Base-by-base conservation (phyloP, 2,329 filamentous ascomycete genomes). In the Aspergillus sclerotialis region DNA sequence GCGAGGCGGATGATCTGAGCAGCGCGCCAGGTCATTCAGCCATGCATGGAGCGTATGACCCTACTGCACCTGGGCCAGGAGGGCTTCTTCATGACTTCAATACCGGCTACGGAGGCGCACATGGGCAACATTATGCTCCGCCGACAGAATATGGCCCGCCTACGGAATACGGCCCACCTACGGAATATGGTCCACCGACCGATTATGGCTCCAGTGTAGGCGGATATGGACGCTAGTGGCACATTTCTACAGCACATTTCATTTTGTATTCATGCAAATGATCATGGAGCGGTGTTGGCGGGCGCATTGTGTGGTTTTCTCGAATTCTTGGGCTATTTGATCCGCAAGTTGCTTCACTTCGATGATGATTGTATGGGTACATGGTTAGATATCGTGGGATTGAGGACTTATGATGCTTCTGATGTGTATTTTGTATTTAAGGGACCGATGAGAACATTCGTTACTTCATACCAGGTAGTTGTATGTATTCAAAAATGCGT, bases 1-100 rank as follows among this genome's bases (percentile, higher is more conserved):
- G 49, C 39, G 65, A 68, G 38, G 50, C 60, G 9, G 65, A 69
- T 33, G 65, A 68, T 17, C 38, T 66, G n/a, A 50, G 56, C 30
- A 56, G 48, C 38, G 41, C 53, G 9, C 52, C 56, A 35, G 54
- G 55, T 36, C 53, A 60, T 31, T 45, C 55, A 28, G 52, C 53
- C 32, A 54, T 64, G 48, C 55, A 61, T 25, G 56, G 56, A 11
- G 48, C 56, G 28, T 65, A 65, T 31, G 62, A 65, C 35, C 61
- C 63, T 6, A 66, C 61, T 6, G 49, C 46, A 9, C 44, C 52
- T 7, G 48, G 40, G 4, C 42, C 48, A 2, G 53, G 53, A 7
- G 49, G 52, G 21, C 43, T 59, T 15, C 55, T 65, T 27, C 60
- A 65, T 44, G 61, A 65, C 39, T 64, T 58, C 42, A 60, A 58